Percentiles rank a stretch among this genome's conserved stretches.
Conservation (phyloP, 108 stramenopile genomes). For the Nitzschia putrida region DNA sequence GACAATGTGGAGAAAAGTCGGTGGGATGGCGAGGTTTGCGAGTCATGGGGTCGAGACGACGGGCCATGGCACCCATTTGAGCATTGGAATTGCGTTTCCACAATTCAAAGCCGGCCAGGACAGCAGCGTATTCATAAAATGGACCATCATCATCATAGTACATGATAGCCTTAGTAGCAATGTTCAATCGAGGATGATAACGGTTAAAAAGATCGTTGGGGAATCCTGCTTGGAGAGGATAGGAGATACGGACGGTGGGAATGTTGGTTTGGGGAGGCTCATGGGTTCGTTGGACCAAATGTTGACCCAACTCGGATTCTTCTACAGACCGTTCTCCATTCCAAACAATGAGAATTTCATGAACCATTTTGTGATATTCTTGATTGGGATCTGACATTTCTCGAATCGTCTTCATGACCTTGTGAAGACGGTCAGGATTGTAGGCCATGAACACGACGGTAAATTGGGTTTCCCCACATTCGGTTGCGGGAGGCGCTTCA, state of each 20-base stretch:
- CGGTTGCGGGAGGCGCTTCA: slow-evolving; percentile 48
- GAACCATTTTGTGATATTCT: slow-evolving; percentile 30
- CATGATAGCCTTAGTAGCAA: slow-evolving; percentile 79
- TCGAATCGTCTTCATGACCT: slow-evolving; percentile 37
- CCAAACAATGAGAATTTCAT: slow-evolving; percentile 84
- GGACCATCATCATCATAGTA: slow-evolving; percentile 92
- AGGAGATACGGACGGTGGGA: slow-evolving; percentile 64
- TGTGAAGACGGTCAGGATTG: slow-evolving; percentile 53
- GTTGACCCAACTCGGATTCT: slow-evolving; percentile 45
- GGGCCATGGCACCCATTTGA: slow-evolving; percentile 83
- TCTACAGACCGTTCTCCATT: slow-evolving; percentile 64
- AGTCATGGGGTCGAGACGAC: slow-evolving; percentile 50
- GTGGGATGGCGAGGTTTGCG: slow-evolving; percentile 49
- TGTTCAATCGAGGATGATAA: slow-evolving; percentile 77
- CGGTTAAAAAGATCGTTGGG: slow-evolving; percentile 85
- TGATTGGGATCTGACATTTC: slow-evolving; percentile 22
- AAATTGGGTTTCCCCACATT: slow-evolving; percentile 52
- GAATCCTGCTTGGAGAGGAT: slow-evolving; percentile 72
- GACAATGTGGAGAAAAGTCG: slow-evolving; percentile 68
- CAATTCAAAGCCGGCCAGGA: slow-evolving; percentile 75
- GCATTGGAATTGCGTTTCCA: slow-evolving; percentile 87
- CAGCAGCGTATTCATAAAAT: slow-evolving; percentile 70
- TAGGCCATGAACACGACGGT: slow-evolving; percentile 69
- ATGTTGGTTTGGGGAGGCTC: slow-evolving; percentile 5
- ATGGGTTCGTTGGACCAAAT: slow-evolving; percentile 45